Conservation (phyloP, 1,284 basidiomycete species). For the Tranzscheliella williamsii region DNA sequence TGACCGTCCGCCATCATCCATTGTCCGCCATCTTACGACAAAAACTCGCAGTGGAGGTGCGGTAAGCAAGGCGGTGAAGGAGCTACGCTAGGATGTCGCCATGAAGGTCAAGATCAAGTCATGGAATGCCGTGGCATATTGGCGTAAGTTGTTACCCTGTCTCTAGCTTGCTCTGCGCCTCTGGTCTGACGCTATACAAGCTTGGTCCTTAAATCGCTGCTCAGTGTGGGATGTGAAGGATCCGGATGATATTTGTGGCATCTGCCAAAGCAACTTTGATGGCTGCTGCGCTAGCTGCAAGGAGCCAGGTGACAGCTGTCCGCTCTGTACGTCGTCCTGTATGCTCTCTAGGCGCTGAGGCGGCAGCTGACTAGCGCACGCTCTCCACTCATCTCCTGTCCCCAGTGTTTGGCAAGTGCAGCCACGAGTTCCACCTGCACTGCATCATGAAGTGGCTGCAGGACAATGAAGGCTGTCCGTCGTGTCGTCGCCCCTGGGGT, state of each 20-base stretch:
- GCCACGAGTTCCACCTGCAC: slow-evolving; percentile 59
- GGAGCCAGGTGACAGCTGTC: slow-evolving; percentile 56
- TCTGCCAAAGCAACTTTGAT: slow-evolving; percentile 60
- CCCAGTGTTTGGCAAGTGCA: slow-evolving; percentile 58
- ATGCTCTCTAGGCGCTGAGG: no score
- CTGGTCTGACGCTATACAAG: no score
- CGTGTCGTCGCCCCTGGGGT: slow-evolving; percentile 46
- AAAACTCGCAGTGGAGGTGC: no score
- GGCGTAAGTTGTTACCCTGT: slow-evolving; percentile 47
- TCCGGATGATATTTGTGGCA: slow-evolving; percentile 60
- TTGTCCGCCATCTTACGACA: no score
- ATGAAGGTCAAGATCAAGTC: slow-evolving; percentile 59
- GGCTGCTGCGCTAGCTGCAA: slow-evolving; percentile 57
- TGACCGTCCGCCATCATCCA: no score
- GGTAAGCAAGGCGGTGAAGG: no score
- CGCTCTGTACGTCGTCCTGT: slow-evolving; percentile 34
- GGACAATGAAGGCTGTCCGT: slow-evolving; percentile 45
- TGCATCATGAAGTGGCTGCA: slow-evolving; percentile 60
- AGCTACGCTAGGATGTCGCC: no score
- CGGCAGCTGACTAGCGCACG: no score
- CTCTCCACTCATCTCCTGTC: slow-evolving; percentile 1
- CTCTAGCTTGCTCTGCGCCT: neutral
- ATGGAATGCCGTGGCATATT: slow-evolving; percentile 57
- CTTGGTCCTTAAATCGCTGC: no score
- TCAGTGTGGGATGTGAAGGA: slow-evolving; percentile 59